Conservation (phyloP, 345 rosid species). For the Murraya paniculata region DNA sequence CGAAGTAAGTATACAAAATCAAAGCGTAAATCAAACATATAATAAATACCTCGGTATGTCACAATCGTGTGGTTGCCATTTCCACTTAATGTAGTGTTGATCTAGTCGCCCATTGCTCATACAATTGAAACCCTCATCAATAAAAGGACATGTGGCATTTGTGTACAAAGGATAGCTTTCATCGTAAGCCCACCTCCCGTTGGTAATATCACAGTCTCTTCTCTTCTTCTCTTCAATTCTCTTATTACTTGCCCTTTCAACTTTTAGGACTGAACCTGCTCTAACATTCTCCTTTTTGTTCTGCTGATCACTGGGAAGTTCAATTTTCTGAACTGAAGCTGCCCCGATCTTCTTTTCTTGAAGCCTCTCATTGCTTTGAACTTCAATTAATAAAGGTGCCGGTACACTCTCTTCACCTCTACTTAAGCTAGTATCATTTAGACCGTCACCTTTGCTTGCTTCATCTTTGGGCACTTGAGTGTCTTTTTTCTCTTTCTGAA, state of each 20-base stretch:
- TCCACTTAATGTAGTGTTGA: conserved; percentile 68
- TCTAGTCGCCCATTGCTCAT: conserved; percentile 75
- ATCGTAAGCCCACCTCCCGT: conserved; percentile 85
- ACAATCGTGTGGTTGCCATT: conserved; percentile 82
- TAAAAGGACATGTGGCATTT: conserved; percentile 73
- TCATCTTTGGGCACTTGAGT: conserved; percentile 13
- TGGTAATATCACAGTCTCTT: conserved; percentile 56
- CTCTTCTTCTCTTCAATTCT: conserved; percentile 20
- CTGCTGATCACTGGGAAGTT: conserved; percentile 28
- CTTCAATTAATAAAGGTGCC: conserved; percentile 24
- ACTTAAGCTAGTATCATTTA: conserved; percentile 18
- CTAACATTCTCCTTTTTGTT: conserved; percentile 24
- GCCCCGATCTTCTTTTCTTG: conserved; percentile 8
- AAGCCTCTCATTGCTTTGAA: conserved; percentile 16
- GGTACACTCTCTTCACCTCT: conserved; percentile 15
- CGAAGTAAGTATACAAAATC: not conserved
- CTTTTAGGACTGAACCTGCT: conserved; percentile 7
- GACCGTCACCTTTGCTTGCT: conserved; percentile 7
- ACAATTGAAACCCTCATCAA: conserved; percentile 92
- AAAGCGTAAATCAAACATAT: not conserved
- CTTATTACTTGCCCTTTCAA: conserved; percentile 1
- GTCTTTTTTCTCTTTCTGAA: conserved; percentile 14
- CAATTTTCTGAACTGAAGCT: conserved; percentile 18
- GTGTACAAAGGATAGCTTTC: conserved; percentile 70
- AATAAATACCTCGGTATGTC: conserved; percentile 61